phyloP scores from a whole-genome alignment of 495 filamentous ascomycete genomes.

The Aspergillus ostianus region DNA sequence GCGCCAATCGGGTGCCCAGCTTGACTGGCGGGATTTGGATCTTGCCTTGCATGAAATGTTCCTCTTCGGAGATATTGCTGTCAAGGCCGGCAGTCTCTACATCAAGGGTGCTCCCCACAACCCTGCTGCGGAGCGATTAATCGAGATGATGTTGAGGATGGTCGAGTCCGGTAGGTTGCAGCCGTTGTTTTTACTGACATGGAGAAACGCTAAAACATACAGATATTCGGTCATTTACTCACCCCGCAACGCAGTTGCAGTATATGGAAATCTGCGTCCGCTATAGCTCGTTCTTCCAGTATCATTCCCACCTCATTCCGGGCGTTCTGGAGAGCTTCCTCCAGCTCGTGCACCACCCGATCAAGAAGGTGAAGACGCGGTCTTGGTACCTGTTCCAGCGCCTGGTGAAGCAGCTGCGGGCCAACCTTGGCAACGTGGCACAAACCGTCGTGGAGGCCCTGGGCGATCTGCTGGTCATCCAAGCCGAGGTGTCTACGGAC shows the following conservation, averaged over 20 bases:
- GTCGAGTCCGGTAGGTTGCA: constrained; percentile 74
- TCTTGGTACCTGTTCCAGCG: constrained; percentile 97
- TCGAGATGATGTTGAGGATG: constrained; percentile 92
- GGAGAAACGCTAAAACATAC: constrained; percentile 16
- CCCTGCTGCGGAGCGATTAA: constrained; percentile 69
- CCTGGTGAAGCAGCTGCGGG: constrained; percentile 82
- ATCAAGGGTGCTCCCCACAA: constrained; percentile 75
- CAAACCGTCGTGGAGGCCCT: constrained; percentile 89
- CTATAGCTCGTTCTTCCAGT: constrained; percentile 89
- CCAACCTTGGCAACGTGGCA: constrained; percentile 81
- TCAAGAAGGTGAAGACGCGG: constrained; percentile 78
- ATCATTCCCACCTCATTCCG: constrained; percentile 72
- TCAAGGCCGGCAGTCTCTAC: constrained; percentile 80
- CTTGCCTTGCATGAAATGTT: constrained; percentile 96
- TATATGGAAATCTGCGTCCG: constrained; percentile 98
- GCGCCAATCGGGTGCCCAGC: constrained; percentile 62
- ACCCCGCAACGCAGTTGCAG: constrained; percentile 88
- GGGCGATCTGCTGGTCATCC: constrained; percentile 82
- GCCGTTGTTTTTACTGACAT: not conserved
- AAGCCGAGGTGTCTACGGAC: constrained; percentile 77
- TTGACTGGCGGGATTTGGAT: constrained; percentile 95
- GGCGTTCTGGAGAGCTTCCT: constrained; percentile 92
- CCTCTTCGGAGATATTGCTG: constrained; percentile 88
- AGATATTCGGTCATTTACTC: constrained; percentile 81
- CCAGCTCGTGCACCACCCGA: constrained; percentile 78